phyloP scores from a whole-genome alignment of 306 rosid genomes.

The Quercus alba region DNA sequence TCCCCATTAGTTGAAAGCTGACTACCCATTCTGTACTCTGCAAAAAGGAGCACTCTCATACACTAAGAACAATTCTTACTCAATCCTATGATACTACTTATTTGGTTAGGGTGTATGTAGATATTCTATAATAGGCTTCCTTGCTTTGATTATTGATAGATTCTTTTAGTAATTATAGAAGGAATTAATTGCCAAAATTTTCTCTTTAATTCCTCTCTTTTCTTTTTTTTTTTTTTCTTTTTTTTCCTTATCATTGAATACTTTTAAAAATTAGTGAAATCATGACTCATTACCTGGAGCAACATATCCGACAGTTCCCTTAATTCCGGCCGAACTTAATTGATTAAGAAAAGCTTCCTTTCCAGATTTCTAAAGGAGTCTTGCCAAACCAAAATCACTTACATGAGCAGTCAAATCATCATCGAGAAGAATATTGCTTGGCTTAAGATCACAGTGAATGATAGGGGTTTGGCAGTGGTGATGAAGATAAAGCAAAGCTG shows the following conservation, averaged over 20 bases:
- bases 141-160: no score
- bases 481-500: conserved; percentile 23
- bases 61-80: neutral
- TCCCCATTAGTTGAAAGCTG: neutral
- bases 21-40: conserved; percentile 6
- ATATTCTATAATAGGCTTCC: no score
- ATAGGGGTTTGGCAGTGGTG: conserved; percentile 4
- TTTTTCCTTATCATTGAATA: no score
- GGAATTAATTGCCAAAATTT: neutral
- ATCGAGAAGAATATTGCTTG: conserved; percentile 18
- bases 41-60: neutral
- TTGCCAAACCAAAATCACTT: conserved; percentile 14
- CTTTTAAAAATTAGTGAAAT: neutral
- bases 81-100: neutral
- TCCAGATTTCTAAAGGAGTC: neutral
- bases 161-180: neutral
- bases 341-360: neutral
- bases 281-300: neutral
- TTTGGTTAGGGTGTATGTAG: neutral
- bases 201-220: no score
- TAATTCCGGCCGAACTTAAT: neutral
- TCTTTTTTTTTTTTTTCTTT: no score
- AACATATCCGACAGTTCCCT: conserved; percentile 15
- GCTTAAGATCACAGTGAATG: conserved; percentile 24
- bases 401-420: conserved; percentile 8